A percentile compares a stretch with the other conserved stretches of the same genome.
Conservation (phyloP, 2,329 filamentous ascomycete species). For the Neopestalotiopsis rosae region DNA sequence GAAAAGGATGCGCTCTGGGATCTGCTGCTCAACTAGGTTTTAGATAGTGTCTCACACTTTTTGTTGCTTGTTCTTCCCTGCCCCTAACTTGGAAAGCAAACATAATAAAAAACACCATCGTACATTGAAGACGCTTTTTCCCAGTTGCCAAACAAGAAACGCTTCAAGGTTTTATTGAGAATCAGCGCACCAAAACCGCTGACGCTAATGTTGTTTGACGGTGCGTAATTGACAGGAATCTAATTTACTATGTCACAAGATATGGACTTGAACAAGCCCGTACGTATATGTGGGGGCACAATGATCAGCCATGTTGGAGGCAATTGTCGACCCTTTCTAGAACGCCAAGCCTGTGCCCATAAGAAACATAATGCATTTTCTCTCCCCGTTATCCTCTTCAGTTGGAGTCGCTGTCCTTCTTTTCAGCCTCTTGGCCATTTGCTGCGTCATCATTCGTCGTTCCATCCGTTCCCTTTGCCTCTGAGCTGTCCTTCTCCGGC, state of each 20-base stretch:
- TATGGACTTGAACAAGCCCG: not conserved
- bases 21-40: slow-evolving; percentile 53
- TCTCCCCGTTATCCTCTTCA: not conserved
- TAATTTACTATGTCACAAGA: not conserved
- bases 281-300: not conserved
- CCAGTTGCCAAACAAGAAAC: not conserved
- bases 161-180: not conserved
- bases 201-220: not conserved
- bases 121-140: not conserved
- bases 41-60: not conserved
- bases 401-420: slow-evolving; percentile 14
- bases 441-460: not conserved
- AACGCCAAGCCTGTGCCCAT: not conserved
- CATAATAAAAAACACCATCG: not conserved
- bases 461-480: slow-evolving; percentile 17
- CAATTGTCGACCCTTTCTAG: not conserved
- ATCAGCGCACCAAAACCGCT: not conserved
- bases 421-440: slow-evolving; percentile 11
- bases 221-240: not conserved
- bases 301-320: not conserved
- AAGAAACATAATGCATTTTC: slow-evolving; percentile 3
- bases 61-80: not conserved
- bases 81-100: not conserved
- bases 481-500: slow-evolving; percentile 21
- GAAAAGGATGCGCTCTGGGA: slow-evolving; percentile 76